Percentiles rank a stretch among this genome's conserved stretches.
phyloP scores from a whole-genome alignment of 2,329 filamentous ascomycete genomes.

The Camillea tinctor region DNA sequence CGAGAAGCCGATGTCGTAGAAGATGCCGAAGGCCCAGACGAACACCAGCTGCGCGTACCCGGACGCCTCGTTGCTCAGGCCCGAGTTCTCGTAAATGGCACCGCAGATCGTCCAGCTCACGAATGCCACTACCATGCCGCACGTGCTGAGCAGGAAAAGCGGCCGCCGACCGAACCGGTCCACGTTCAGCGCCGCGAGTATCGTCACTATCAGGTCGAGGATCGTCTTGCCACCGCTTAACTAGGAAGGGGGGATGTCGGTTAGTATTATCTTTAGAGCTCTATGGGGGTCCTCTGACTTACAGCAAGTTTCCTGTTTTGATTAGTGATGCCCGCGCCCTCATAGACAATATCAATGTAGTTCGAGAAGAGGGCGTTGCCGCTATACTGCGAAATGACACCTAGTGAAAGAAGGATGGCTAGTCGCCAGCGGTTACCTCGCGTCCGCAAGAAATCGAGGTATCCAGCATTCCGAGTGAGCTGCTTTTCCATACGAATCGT shows the following conservation, averaged over 20 bases:
- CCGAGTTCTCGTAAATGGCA: constrained; percentile 49
- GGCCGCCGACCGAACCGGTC: constrained; percentile 52
- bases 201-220: constrained; percentile 56
- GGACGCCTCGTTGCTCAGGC: constrained; percentile 41
- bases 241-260: constrained; percentile 19
- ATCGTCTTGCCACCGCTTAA: constrained; percentile 58
- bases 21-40: constrained; percentile 59
- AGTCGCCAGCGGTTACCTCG: constrained; percentile 64
- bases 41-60: constrained; percentile 56
- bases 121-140: constrained; percentile 49
- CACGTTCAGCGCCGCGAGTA: constrained; percentile 50
- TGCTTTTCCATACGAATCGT: constrained; percentile 59
- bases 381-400: constrained; percentile 66
- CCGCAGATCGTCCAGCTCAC: constrained; percentile 52
- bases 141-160: constrained; percentile 50
- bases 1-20: constrained; percentile 60
- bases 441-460: constrained; percentile 60
- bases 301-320: constrained; percentile 56
- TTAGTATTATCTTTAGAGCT: not conserved
- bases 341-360: constrained; percentile 63
- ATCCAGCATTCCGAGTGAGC: constrained; percentile 48
- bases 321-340: constrained; percentile 57
- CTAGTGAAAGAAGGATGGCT: constrained; percentile 60
- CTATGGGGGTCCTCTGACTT: constrained; percentile 19
- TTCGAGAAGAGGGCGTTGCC: constrained; percentile 68